Base-by-base conservation (phyloP, 2,329 filamentous ascomycete genomes). In the Cadophora sp. region DNA sequence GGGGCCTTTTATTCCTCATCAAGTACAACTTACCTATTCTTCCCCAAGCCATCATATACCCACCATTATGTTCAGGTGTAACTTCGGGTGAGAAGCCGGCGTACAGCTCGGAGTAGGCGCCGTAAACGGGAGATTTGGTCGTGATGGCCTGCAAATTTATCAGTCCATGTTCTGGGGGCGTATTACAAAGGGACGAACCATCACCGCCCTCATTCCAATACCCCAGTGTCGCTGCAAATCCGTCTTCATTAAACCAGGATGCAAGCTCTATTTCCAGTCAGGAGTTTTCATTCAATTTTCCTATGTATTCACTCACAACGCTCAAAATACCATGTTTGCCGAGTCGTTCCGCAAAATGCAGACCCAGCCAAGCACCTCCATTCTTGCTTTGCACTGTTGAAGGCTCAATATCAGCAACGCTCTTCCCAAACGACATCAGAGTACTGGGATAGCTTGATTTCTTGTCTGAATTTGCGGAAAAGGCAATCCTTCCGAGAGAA, bases 41-140 rank as follows among this genome's bases (percentile, higher is more conserved):
- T 9, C 82, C 82, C 79, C 81, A 84, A 0, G 82, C 81, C 22
- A 82, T 77, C 16, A 83, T 72, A 65, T 78, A 80, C n/a, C 73
- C 74, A 2, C 80, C 79, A 65, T 79, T 78, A 6, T 80, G 63
- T 34, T 78, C 69, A 5, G 65, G 53, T 3, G 74, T 76, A 6
- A 80, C 72, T 8, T 77, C 72, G 2, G 77, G 74, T 1, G 77
- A 79, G 22, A 80, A 70, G 0, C 72, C 77, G 34, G 79, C 75
- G 68, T 76, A 81, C 12, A 82, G 70, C 64, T 80, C 79, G 1
- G 79, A 79, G 64, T 80, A 77, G 6, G 75, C 79, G 1, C 80
- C 77, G 55, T 78, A 80, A 9, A 76, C 69, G 9, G 76, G 31
- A 6, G 73, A 69, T 56, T 79, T 76, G n/a, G 77, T 73, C 4